Percentiles rank a stretch among this genome's conserved stretches.
Conservation (phyloP, 1,284 basidiomycete genomes). For the Earliella scabrosa region DNA sequence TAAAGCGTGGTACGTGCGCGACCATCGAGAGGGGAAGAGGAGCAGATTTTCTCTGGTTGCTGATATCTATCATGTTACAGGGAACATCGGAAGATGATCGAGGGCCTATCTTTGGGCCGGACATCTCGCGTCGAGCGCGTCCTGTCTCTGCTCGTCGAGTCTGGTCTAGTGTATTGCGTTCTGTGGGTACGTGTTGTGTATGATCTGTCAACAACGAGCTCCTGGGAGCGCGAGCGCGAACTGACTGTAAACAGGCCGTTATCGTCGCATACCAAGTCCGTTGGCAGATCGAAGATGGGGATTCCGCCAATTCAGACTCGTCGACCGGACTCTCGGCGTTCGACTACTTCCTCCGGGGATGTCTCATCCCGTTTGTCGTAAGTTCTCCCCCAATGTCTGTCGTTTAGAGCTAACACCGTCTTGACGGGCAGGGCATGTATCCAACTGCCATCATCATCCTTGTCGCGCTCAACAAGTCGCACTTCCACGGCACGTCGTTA, state of each 20-base stretch:
- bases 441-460: constrained; percentile 4
- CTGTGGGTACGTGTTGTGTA: constrained; percentile 4
- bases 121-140: constrained; percentile 1
- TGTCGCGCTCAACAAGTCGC: constrained; percentile 6
- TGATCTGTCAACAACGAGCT: too few relatives aligned
- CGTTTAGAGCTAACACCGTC: neutral
- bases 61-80: neutral
- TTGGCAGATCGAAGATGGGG: neutral
- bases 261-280: constrained; percentile 6
- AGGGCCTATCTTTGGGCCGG: neutral
- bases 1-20: constrained; percentile 7
- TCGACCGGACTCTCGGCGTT: neutral
- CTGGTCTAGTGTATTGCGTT: constrained; percentile 5
- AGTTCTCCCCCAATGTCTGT: neutral
- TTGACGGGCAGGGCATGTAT: neutral
- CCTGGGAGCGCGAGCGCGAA: too few relatives aligned
- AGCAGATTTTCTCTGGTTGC: too few relatives aligned
- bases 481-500: neutral
- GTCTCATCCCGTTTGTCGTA: constrained; percentile 8
- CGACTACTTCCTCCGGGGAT: constrained; percentile 9
- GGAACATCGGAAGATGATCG: constrained; percentile 6
- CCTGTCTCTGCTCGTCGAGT: constrained; percentile 4
- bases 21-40: too few relatives aligned
- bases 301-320: neutral
- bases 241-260: neutral